A percentile compares a stretch with the other conserved stretches of the same genome.
These are phyloP conservation scores for Fusarium sambucinum DNA, from an alignment of 2,329 filamentous ascomycete genomes.

Conservation along the genomic window DNA sequence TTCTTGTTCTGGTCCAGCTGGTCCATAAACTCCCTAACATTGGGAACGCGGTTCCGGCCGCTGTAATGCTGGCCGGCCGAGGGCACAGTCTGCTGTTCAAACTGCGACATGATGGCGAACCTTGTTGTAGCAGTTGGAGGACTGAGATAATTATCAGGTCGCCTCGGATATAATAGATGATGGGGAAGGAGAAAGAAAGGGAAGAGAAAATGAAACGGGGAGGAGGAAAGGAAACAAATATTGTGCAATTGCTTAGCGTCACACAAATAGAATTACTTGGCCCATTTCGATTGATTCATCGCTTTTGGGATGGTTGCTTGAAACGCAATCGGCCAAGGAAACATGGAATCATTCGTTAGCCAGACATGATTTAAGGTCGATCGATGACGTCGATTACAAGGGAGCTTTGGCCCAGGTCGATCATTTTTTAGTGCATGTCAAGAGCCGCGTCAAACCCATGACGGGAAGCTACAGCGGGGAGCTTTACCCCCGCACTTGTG, in stretches of 20 bases:
- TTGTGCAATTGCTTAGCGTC: slow-evolving; percentile 31
- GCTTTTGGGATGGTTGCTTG: slow-evolving; percentile 27
- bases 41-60: slow-evolving; percentile 85
- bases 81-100: slow-evolving; percentile 57
- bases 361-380: slow-evolving; percentile 41
- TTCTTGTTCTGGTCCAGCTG: slow-evolving; percentile 83
- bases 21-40: slow-evolving; percentile 85
- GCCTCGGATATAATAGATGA: slow-evolving; percentile 3
- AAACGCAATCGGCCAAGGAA: slow-evolving; percentile 38
- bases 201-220: not conserved
- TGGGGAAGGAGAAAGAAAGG: not conserved
- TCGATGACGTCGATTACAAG: slow-evolving; percentile 46
- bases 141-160: slow-evolving; percentile 15
- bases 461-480: slow-evolving; percentile 8
- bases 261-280: slow-evolving; percentile 21
- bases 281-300: slow-evolving; percentile 36
- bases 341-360: slow-evolving; percentile 17
- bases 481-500: slow-evolving; percentile 16
- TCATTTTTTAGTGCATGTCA: slow-evolving; percentile 30
- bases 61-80: slow-evolving; percentile 78
- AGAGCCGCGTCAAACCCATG: slow-evolving; percentile 31
- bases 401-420: slow-evolving; percentile 32
- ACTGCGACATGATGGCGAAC: slow-evolving; percentile 51
- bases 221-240: slow-evolving; percentile 23
- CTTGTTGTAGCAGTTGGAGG: slow-evolving; percentile 7